Conservation (phyloP, 2,329 filamentous ascomycete genomes). For the Coleophoma eucalyptorum region DNA sequence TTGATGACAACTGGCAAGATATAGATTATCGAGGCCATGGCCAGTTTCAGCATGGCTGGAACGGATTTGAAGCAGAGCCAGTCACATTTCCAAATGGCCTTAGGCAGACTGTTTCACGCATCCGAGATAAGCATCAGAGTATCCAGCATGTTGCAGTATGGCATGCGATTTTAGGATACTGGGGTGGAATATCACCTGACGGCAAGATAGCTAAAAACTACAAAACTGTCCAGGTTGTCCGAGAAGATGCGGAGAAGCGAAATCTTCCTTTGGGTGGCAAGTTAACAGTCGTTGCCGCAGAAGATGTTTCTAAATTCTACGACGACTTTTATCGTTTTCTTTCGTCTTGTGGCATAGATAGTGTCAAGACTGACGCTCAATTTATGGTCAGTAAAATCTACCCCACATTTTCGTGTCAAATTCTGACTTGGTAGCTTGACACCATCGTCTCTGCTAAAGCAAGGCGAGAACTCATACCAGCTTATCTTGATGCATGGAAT, state of each 20-base stretch:
- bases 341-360: conserved; percentile 68
- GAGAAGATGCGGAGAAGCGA: conserved; percentile 41
- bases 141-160: conserved; percentile 88
- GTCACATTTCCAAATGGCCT: conserved; percentile 77
- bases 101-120: conserved; percentile 63
- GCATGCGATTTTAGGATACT: conserved; percentile 87
- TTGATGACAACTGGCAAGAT: conserved; percentile 96
- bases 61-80: conserved; percentile 80
- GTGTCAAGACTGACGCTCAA: conserved; percentile 77
- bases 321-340: conserved; percentile 90
- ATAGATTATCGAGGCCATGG: conserved; percentile 50
- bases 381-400: conserved; percentile 11
- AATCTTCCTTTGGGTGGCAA: conserved; percentile 53
- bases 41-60: conserved; percentile 64
- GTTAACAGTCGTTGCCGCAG: conserved; percentile 69
- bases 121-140: conserved; percentile 65
- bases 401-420: conserved; percentile 3
- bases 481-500: conserved; percentile 85
- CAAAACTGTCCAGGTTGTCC: conserved; percentile 62
- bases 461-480: conserved; percentile 66
- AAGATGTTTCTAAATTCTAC: conserved; percentile 76
- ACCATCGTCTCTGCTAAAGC: conserved; percentile 63
- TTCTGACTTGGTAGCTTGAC: conserved; percentile 82
- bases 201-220: conserved; percentile 75
- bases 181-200: conserved; percentile 79